Conservation (phyloP, 176 grass and related monocot genomes). For the Oryza australiensis region DNA sequence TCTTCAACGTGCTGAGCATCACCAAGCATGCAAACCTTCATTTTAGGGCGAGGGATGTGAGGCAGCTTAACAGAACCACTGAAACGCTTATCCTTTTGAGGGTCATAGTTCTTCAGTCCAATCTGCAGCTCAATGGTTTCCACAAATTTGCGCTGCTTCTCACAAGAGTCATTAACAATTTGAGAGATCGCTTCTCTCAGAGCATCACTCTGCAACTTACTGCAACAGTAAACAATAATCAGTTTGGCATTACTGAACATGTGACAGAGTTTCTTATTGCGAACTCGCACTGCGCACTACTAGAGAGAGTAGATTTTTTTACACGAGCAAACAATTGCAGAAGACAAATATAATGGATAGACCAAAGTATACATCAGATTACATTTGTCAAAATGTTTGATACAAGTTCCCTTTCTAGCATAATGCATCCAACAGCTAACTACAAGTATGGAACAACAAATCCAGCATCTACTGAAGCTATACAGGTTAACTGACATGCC, state of each 20-base stretch:
- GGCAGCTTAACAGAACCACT: conserved; percentile 69
- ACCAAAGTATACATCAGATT: neutral
- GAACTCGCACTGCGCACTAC: neutral
- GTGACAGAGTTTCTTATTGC: neutral
- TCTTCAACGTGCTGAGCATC: conserved; percentile 75
- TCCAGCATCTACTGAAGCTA: neutral
- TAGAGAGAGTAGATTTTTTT: neutral
- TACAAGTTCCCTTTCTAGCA: neutral
- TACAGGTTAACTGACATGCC: neutral
- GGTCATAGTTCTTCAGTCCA: conserved; percentile 80
- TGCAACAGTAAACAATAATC: conserved; percentile 18
- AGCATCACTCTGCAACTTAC: conserved; percentile 62
- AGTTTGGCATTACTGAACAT: neutral
- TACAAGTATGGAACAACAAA: neutral
- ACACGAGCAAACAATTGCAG: neutral
- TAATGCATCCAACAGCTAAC: neutral
- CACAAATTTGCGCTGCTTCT: conserved; percentile 67
- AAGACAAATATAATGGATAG: neutral
- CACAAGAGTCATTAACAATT: conserved; percentile 41
- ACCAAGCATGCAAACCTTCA: conserved; percentile 84
- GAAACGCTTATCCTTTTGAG: conserved; percentile 80
- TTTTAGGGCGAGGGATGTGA: conserved; percentile 69
- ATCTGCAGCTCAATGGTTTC: conserved; percentile 77
- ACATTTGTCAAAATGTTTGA: too few species aligned
- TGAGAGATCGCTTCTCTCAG: conserved; percentile 54